Percentiles rank a stretch among this genome's conserved stretches.
Conservation (phyloP, 177 flowering plant species). For the Vitis hybrid region DNA sequence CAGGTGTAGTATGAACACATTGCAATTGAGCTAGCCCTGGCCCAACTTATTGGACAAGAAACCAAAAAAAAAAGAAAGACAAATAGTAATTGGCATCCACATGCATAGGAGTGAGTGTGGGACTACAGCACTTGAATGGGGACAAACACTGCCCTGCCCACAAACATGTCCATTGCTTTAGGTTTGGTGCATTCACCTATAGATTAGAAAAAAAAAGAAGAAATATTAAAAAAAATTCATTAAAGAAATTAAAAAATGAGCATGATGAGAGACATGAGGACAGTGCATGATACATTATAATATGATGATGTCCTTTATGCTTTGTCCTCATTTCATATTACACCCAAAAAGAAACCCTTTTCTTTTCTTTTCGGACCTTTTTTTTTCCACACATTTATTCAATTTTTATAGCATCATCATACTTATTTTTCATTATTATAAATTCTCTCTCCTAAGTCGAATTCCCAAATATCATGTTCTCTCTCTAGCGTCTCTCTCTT, state of each 20-base stretch:
- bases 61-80: too few species aligned
- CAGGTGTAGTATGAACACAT: too few species aligned
- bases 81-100: too few species aligned
- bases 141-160: constrained; percentile 3
- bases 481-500: constrained; percentile 3
- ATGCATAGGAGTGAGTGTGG: too few species aligned
- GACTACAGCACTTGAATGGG: neutral
- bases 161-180: constrained; percentile 7
- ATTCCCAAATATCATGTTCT: constrained; percentile 1
- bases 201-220: constrained; percentile 8
- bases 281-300: constrained; percentile 7
- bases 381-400: too few species aligned
- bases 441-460: neutral
- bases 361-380: neutral
- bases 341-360: neutral
- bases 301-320: constrained; percentile 14
- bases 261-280: constrained; percentile 22
- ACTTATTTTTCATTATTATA: neutral
- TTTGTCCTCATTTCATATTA: constrained; percentile 14
- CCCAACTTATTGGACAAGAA: too few species aligned
- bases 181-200: constrained; percentile 13
- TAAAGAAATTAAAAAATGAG: neutral
- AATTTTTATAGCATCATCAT: too few species aligned
- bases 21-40: too few species aligned
- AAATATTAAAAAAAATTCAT: neutral